Evolutionary conservation across 371 early-diverging fungal genomes (phyloP).

Genomic region (Mortierella sp.): DNA sequence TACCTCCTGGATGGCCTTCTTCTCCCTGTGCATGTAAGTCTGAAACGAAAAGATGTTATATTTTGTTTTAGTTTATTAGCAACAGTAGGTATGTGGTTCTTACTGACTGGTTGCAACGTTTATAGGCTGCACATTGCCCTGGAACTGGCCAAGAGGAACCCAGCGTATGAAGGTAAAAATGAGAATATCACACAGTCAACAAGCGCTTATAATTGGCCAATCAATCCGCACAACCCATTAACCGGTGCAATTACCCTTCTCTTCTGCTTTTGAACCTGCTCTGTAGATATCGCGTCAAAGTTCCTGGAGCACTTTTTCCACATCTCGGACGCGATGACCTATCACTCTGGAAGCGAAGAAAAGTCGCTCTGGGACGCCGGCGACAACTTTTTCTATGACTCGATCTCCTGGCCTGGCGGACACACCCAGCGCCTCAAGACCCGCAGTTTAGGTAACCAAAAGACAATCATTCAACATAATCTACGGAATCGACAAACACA

Average conservation of each 20-base stretch:
- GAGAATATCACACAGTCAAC: neutral
- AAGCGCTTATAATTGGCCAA: too few species aligned
- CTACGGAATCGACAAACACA: too few species aligned
- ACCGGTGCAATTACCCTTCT: too few species aligned
- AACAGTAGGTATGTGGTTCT: neutral
- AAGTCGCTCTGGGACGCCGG: constrained; percentile 57
- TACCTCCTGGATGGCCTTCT: constrained; percentile 63
- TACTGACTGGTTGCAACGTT: neutral
- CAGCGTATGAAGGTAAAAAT: constrained; percentile 39
- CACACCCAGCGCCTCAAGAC: constrained; percentile 58
- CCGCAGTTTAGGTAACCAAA: constrained; percentile 45
- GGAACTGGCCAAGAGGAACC: constrained; percentile 49
- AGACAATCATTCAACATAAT: too few species aligned
- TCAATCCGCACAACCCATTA: too few species aligned
- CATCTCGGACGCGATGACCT: constrained; percentile 63
- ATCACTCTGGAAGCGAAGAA: constrained; percentile 36
- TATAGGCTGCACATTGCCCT: constrained; percentile 44
- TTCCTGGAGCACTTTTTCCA: constrained; percentile 66
- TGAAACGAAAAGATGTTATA: neutral
- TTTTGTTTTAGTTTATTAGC: constrained; percentile 7
- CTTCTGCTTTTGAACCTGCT: neutral
- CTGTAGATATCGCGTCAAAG: constrained; percentile 53
- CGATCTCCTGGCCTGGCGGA: constrained; percentile 58
- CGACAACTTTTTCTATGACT: constrained; percentile 66
- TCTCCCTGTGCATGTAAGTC: constrained; percentile 48